Conservation (phyloP, 805 yeast species). For the Sugiyamaella marilandica region DNA sequence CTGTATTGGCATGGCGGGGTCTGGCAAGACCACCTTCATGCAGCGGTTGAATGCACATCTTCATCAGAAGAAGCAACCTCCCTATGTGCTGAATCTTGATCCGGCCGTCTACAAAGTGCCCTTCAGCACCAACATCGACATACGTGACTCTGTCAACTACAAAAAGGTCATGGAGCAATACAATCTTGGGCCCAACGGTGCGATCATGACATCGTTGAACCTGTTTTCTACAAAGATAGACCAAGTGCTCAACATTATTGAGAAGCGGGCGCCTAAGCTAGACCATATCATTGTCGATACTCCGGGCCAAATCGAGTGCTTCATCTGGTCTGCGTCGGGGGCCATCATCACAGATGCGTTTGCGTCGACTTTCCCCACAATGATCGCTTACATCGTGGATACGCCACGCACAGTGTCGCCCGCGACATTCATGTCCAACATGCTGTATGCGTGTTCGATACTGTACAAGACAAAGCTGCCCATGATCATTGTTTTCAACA, state of each 20-base stretch:
- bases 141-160: conserved; percentile 92
- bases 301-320: conserved; percentile 98
- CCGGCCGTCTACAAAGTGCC: conserved; percentile 97
- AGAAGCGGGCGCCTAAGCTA: conserved; percentile 57
- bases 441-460: conserved; percentile 97
- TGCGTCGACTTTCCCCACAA: conserved; percentile 93
- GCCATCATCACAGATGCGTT: conserved; percentile 93
- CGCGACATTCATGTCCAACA: conserved; percentile 94
- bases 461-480: conserved; percentile 94
- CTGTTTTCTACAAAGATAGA: conserved; percentile 92
- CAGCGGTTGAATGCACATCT: conserved; percentile 89
- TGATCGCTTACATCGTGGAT: conserved; percentile 91
- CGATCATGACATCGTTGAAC: conserved; percentile 91
- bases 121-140: conserved; percentile 89
- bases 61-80: conserved; percentile 59
- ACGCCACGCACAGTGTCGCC: conserved; percentile 94
- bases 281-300: conserved; percentile 86
- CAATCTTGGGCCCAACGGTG: conserved; percentile 96
- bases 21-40: conserved; percentile 97
- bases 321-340: conserved; percentile 98
- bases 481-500: conserved; percentile 93
- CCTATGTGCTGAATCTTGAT: conserved; percentile 90
- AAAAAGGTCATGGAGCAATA: conserved; percentile 94
- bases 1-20: conserved; percentile 66
- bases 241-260: conserved; percentile 82